A percentile compares a stretch with the other conserved stretches of the same genome.
These are phyloP conservation scores for Trypethelium eluteriae DNA, from an alignment of 495 filamentous ascomycete species.

Conservation along the genomic window DNA sequence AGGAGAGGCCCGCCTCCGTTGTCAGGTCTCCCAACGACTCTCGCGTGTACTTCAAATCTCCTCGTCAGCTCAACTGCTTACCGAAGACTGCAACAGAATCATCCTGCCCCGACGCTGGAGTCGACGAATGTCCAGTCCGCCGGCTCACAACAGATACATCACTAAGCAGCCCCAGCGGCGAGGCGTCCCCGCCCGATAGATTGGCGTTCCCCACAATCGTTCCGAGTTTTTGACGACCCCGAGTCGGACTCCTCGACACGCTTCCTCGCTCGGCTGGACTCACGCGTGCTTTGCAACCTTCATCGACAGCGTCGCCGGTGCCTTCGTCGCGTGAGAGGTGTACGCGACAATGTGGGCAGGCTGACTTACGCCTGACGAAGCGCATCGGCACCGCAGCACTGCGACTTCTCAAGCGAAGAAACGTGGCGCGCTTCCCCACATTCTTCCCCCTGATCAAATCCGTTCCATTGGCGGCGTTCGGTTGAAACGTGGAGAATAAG, in stretches of 20 bases:
- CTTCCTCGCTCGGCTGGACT: not conserved
- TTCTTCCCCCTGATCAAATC: not conserved
- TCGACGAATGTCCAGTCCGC: not conserved
- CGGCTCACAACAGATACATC: not conserved
- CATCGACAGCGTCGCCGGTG: not conserved
- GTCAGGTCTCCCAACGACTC: conserved; percentile 9
- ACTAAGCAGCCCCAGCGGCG: not conserved
- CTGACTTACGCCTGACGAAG: conserved; percentile 11
- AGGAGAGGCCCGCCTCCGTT: conserved; percentile 10
- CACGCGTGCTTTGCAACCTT: not conserved
- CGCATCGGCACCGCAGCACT: not conserved
- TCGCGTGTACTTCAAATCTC: not conserved
- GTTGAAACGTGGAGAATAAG: not conserved
- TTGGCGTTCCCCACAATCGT: conserved; percentile 1
- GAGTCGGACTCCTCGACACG: not conserved
- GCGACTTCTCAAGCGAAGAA: conserved; percentile 10
- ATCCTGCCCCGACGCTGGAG: not conserved
- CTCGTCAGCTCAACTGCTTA: not conserved
- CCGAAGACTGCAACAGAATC: not conserved
- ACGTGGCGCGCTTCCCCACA: conserved; percentile 9
- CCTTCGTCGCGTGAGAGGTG: not conserved
- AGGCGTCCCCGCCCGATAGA: not conserved
- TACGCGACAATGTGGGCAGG: conserved; percentile 10
- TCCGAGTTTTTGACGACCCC: not conserved
- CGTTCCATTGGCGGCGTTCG: not conserved